These are phyloP conservation scores for Auriscalpium orientale DNA, from an alignment of 768 basidiomycete species.

Conservation along the genomic window DNA sequence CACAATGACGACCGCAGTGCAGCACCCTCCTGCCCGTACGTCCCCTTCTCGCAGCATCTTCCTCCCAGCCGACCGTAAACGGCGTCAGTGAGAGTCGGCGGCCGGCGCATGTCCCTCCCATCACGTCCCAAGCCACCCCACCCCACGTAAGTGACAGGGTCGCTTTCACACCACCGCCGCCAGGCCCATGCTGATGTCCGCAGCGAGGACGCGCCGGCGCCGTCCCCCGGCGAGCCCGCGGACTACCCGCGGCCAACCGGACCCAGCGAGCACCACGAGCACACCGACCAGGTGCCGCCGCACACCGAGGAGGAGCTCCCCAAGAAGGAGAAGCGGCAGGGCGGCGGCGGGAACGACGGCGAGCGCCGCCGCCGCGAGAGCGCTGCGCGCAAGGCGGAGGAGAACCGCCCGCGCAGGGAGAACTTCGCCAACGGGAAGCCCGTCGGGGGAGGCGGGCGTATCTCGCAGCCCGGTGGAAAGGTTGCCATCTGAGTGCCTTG, in stretches of 20 bases:
- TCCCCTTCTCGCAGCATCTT: neutral
- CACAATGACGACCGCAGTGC: conserved; percentile 1
- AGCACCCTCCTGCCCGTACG: conserved; percentile 14
- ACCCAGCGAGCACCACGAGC: conserved; percentile 7
- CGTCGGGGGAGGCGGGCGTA: conserved; percentile 38
- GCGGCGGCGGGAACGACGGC: conserved; percentile 8
- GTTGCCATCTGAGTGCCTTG: conserved; percentile 22
- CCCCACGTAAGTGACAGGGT: conserved; percentile 5
- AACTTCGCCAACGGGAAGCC: conserved; percentile 18
- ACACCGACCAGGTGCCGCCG: conserved; percentile 1
- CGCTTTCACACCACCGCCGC: neutral
- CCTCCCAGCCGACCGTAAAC: neutral
- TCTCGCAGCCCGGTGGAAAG: conserved; percentile 52
- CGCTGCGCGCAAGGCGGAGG: conserved; percentile 10
- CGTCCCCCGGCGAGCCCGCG: conserved; percentile 12
- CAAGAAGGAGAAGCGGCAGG: conserved; percentile 10
- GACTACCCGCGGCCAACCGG: conserved; percentile 15
- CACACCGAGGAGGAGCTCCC: conserved; percentile 7
- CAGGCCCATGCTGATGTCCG: neutral
- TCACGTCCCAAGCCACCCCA: conserved; percentile 2
- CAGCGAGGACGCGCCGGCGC: conserved; percentile 2
- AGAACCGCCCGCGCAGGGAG: conserved; percentile 12
- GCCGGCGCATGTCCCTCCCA: conserved; percentile 15
- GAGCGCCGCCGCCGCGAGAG: conserved; percentile 13
- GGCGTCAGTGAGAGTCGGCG: conserved; percentile 10